Evolutionary conservation across 495 filamentous ascomycete species (phyloP), one percentile per base, ranked within the genome.

Genomic region (Neurospora terricola): DNA sequence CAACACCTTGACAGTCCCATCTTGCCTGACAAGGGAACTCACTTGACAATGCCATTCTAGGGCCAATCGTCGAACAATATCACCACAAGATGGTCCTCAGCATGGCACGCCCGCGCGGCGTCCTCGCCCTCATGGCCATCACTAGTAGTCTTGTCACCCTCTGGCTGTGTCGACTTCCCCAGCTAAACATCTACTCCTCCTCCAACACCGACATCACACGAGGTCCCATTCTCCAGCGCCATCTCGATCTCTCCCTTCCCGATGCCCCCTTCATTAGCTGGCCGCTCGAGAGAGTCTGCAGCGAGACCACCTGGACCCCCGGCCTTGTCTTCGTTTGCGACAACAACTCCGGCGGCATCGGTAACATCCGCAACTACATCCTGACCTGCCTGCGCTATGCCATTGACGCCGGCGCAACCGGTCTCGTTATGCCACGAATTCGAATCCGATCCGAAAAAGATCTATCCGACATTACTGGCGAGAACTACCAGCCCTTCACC

Each of bases 341-440:
- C 76, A 84, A 85, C 76, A 87, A 86, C 77, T 85, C 83, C 34
- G 85, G 85, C 43, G 85, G 85, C 16, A 82, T 85, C 9, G 85
- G 85, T 42, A 87, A 87, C 75, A 86, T 87, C 62, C 80, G 85
- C 62, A 86, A 86, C 76, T 87, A 84, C 77, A 83, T 87, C 71
- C 78, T 87, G 30, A 86, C 82, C 6, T 87, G 85, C 74, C 14
- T 86, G 0, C 82, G 85, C 7, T 86, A 84, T 78, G 84, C 82
- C 21, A 80, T 87, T 59, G 85, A 86, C 38, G 84, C 84, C 18
- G 85, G 85, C 27, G 85, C 84, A 37, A 81, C 83, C 2, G 79
- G 75, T 2, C 70, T 87, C 30, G 79, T 86, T 11, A 74, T 86
- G n/a, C 85, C 85, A 10, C 78, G 77, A 39, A 83, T 86, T 72